Percentiles rank a stretch among this genome's conserved stretches.
Evolutionary conservation across 768 basidiomycete genomes (phyloP).

Genomic region (Exsudoporus frostii): DNA sequence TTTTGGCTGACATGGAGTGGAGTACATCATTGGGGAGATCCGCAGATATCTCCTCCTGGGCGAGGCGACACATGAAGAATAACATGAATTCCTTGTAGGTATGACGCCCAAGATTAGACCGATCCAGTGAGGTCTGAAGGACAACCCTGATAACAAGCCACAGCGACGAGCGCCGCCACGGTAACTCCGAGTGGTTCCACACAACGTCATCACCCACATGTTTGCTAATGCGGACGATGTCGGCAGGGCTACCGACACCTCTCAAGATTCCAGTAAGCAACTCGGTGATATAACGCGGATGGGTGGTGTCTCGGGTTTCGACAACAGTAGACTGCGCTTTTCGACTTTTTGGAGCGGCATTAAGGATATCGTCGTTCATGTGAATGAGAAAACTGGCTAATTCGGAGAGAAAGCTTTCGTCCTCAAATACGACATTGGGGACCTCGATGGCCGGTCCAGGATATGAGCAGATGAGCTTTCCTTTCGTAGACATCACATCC

Average conservation of each 20-base stretch:
- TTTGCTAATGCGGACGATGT: conserved; percentile 5
- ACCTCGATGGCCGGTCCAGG: conserved; percentile 44
- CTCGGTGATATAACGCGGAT: conserved; percentile 49
- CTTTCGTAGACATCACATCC: conserved; percentile 36
- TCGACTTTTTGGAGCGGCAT: conserved; percentile 25
- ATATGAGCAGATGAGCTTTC: conserved; percentile 46
- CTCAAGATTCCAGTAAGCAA: conserved; percentile 46
- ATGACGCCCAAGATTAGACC: neutral
- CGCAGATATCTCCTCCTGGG: neutral
- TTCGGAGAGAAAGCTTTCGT: conserved; percentile 32
- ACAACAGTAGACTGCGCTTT: conserved; percentile 37
- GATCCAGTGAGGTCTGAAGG: conserved; percentile 31
- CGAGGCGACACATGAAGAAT: conserved; percentile 31
- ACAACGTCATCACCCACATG: conserved; percentile 32
- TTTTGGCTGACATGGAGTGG: conserved; percentile 37
- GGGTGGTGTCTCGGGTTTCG: conserved; percentile 39
- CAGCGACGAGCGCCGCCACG: conserved; percentile 37
- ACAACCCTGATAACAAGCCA: conserved; percentile 36
- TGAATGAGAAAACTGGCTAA: conserved; percentile 37
- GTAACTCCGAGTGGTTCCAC: conserved; percentile 16
- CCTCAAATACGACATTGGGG: conserved; percentile 25
- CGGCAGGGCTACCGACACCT: conserved; percentile 32
- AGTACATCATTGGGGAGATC: conserved; percentile 34
- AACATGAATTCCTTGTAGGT: conserved; percentile 50
- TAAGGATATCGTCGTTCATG: neutral